Percentiles rank a stretch among this genome's conserved stretches.
These are phyloP conservation scores for Trichoderma afroharzianum DNA, from an alignment of 2,329 filamentous ascomycete genomes.

Conservation along the genomic window DNA sequence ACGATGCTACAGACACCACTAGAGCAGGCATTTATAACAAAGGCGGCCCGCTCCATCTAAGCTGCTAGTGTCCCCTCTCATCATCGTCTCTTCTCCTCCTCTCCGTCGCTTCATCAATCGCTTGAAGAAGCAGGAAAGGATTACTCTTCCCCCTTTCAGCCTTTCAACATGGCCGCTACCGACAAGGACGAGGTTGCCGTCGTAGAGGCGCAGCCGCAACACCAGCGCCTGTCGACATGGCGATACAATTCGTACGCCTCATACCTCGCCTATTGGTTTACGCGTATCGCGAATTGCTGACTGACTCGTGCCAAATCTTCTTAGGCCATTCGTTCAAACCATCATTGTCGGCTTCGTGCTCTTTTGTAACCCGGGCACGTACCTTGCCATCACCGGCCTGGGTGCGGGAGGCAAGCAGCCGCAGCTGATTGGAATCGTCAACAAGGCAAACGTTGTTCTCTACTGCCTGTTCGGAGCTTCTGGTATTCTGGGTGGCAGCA, in stretches of 20 bases:
- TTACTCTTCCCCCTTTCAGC: no score
- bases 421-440: slow-evolving; percentile 18
- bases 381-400: slow-evolving; percentile 24
- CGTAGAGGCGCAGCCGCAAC: slow-evolving; percentile 6
- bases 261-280: background rate
- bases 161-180: background rate
- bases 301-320: background rate
- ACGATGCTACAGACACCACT: background rate
- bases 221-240: slow-evolving; percentile 13
- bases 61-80: background rate
- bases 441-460: slow-evolving; percentile 21
- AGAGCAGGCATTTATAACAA: background rate
- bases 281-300: background rate
- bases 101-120: background rate
- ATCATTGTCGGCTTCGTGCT: slow-evolving; percentile 56
- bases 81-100: background rate
- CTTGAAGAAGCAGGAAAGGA: background rate
- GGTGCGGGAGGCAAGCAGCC: slow-evolving; percentile 23
- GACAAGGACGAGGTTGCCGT: background rate
- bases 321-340: slow-evolving; percentile 50
- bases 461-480: slow-evolving; percentile 19
- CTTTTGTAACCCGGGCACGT: slow-evolving; percentile 25
- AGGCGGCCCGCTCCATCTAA: background rate
- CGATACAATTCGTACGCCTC: slow-evolving; percentile 8
- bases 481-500: slow-evolving; percentile 20